phyloP scores from a whole-genome alignment of 352 stramenopile genomes.

The Phytophthora lateralis region DNA sequence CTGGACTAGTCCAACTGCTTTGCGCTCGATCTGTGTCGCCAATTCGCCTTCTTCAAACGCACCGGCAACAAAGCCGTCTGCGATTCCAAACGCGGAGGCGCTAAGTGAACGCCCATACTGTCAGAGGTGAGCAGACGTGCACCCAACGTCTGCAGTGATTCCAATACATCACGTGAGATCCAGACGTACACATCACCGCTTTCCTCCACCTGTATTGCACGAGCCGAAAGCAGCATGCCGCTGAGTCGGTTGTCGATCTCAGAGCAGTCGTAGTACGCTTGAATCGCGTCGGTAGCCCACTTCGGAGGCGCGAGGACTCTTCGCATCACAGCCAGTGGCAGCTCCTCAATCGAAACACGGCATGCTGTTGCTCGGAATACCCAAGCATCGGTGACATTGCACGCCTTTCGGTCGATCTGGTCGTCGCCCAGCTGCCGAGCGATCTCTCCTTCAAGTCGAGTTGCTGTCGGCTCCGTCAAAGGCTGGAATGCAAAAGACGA shows the following conservation, averaged over 20 bases:
- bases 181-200: conserved; percentile 7
- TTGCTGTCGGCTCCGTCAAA: not conserved
- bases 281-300: not conserved
- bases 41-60: conserved; percentile 15
- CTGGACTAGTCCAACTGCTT: conserved; percentile 26
- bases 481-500: not conserved
- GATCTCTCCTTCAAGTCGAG: not conserved
- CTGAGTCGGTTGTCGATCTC: conserved; percentile 7
- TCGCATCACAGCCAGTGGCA: not conserved
- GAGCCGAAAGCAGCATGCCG: not conserved
- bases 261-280: conserved; percentile 29
- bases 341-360: not conserved
- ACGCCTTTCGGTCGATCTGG: not conserved
- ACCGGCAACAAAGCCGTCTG: conserved; percentile 23
- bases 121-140: not conserved
- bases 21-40: conserved; percentile 20
- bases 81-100: not conserved
- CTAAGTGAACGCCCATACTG: not conserved
- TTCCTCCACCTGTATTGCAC: not conserved
- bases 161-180: conserved; percentile 8
- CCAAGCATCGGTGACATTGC: not conserved
- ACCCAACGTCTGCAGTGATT: conserved; percentile 2
- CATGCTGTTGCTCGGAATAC: not conserved
- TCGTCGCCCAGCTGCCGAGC: not conserved
- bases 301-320: not conserved